These are phyloP conservation scores for Teunomyces aglyptinius DNA, from an alignment of 805 yeast species.

Conservation along the genomic window DNA sequence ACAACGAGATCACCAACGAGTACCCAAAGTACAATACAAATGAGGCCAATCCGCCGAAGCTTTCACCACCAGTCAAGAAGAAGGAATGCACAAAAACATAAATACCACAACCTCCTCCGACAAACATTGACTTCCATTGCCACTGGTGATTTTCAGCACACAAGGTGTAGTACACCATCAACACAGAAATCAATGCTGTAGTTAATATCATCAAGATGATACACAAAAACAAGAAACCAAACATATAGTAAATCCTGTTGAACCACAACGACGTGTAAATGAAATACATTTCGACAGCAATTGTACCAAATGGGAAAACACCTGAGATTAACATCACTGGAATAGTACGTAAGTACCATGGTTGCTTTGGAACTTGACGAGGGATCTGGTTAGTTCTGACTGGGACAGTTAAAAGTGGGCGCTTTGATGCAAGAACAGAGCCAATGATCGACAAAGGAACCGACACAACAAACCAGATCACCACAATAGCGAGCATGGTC, in stretches of 20 bases:
- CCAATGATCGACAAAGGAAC: slow-evolving; percentile 83
- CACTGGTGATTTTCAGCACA: slow-evolving; percentile 92
- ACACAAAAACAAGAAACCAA: slow-evolving; percentile 92
- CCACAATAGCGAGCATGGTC: slow-evolving; percentile 75
- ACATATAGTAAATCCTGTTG: slow-evolving; percentile 92
- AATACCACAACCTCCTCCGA: slow-evolving; percentile 85
- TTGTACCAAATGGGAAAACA: slow-evolving; percentile 90
- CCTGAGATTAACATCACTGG: slow-evolving; percentile 78
- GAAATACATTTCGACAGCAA: slow-evolving; percentile 92
- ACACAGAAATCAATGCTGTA: slow-evolving; percentile 73
- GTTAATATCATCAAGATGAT: slow-evolving; percentile 79
- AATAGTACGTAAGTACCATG: slow-evolving; percentile 69
- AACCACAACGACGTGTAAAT: slow-evolving; percentile 91
- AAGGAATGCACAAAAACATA: slow-evolving; percentile 85
- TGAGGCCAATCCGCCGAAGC: slow-evolving; percentile 70
- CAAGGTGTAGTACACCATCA: slow-evolving; percentile 78
- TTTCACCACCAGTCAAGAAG: slow-evolving; percentile 62
- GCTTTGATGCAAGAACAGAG: slow-evolving; percentile 72
- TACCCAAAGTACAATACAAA: slow-evolving; percentile 81
- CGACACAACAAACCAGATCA: slow-evolving; percentile 83
- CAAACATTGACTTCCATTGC: slow-evolving; percentile 92
- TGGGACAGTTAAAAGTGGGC: slow-evolving; percentile 61
- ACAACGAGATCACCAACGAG: slow-evolving; percentile 64
- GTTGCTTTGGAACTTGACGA: slow-evolving; percentile 91
- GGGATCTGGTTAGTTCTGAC: slow-evolving; percentile 94